phyloP scores from a whole-genome alignment of 305 asterid genomes.

The Lippia alba region DNA sequence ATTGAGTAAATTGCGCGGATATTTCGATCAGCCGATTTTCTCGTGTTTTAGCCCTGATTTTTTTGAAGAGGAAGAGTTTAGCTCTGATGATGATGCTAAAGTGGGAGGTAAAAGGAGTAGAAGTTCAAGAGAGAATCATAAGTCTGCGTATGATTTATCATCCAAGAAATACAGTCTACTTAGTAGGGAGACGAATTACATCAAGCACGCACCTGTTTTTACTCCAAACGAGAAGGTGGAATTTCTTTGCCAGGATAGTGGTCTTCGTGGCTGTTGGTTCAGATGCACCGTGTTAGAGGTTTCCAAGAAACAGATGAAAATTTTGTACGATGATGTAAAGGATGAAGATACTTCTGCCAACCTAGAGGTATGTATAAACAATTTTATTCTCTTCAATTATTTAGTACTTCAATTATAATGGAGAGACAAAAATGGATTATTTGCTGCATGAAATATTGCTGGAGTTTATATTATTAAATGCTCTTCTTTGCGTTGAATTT shows the following conservation, averaged over 20 bases:
- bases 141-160: slow-evolving; percentile 49
- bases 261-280: slow-evolving; percentile 98
- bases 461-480: no score
- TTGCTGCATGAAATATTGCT: background rate
- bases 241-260: slow-evolving; percentile 92
- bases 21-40: slow-evolving; percentile 80
- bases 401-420: background rate
- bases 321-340: slow-evolving; percentile 70
- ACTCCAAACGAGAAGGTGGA: slow-evolving; percentile 74
- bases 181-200: slow-evolving; percentile 51
- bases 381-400: background rate
- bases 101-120: slow-evolving; percentile 77
- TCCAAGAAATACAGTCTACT: slow-evolving; percentile 48
- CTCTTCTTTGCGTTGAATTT: background rate
- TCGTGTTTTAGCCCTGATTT: slow-evolving; percentile 91
- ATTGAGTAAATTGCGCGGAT: slow-evolving; percentile 79
- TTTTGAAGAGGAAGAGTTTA: slow-evolving; percentile 83
- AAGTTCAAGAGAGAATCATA: slow-evolving; percentile 59
- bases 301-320: slow-evolving; percentile 66
- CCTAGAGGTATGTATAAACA: slow-evolving; percentile 67
- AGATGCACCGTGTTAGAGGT: slow-evolving; percentile 74
- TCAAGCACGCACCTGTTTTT: slow-evolving; percentile 49
- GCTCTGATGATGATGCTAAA: slow-evolving; percentile 77
- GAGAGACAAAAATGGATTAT: background rate
- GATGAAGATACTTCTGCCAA: slow-evolving; percentile 72